Base-by-base conservation (phyloP, 108 stramenopile genomes). In the Stephanodiscus minutulus region DNA sequence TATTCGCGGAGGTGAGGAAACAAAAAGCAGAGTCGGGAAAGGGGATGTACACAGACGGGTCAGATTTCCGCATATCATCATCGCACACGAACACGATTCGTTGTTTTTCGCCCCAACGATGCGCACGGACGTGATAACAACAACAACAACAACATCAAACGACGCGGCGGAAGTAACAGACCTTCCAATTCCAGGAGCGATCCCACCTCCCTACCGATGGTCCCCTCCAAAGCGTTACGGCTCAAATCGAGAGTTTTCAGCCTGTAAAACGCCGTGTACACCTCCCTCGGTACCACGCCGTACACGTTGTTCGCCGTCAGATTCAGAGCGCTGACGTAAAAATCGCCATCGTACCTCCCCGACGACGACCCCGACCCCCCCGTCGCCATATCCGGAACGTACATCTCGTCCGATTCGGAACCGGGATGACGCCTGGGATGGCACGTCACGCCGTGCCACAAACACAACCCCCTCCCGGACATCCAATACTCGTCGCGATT, bases 271-370 rank as follows among this genome's bases (percentile, higher is more conserved):
- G 48, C 74, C 43, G 65, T 67, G n/a, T 58, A 82, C 13, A 87
- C 46, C 67, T 83, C 81, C 48, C 52, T 31, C 0, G 89, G 87
- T 5, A 90, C 33, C n/a, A 68, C 72, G 33, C 89, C 89, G 22
- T 72, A 39, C 13, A 90, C 13, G 24, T 81, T 80, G 61, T 90
- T 90, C 21, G 70, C 74, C 0, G 83, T 82, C 58, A 90, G 65
- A 73, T 85, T 83, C 33, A 90, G 43, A 9, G 65, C 66, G 8
- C 70, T 52, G 35, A 81, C 76, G 53, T 77, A 43, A 29, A 47
- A 71, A 54, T 77, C 76, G 37, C 50, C 75, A 46, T 75, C 68
- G 25, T 36, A 27, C 18, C 15, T 58, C 15, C 36, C 57, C 7
- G 12, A 8, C 4, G 54, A 10, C 27, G 13, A n/a, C n/a, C n/a